Conservation (phyloP, 2,329 filamentous ascomycete species). For the Hortaea werneckii region DNA sequence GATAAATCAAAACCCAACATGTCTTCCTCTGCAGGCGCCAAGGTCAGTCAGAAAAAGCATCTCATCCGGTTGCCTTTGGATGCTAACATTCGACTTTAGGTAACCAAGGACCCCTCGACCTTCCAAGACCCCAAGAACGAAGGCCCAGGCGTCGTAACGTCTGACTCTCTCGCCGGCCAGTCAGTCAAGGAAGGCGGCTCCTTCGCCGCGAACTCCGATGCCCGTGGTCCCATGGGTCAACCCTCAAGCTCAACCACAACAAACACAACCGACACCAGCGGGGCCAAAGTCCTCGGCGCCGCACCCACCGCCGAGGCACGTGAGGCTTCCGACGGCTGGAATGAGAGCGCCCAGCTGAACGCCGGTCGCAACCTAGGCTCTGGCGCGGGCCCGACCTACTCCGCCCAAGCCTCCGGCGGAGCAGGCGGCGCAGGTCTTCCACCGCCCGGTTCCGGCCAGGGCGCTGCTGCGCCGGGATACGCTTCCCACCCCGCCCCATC, state of each 20-base stretch:
- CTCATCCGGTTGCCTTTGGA: no score
- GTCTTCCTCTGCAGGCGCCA: slow-evolving; percentile 5
- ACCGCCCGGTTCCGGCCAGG: not conserved
- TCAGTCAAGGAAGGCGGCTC: slow-evolving; percentile 51
- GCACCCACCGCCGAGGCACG: slow-evolving; percentile 38
- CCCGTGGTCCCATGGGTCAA: slow-evolving; percentile 41
- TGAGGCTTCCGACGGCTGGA: slow-evolving; percentile 31
- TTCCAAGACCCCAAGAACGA: slow-evolving; percentile 43
- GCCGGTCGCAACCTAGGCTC: slow-evolving; percentile 30
- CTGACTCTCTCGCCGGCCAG: slow-evolving; percentile 67
- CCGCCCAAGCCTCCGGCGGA: not conserved
- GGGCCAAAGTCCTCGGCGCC: slow-evolving; percentile 41
- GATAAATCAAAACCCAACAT: not conserved
- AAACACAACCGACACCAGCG: slow-evolving; percentile 46
- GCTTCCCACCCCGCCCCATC: slow-evolving; percentile 5
- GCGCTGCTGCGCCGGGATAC: not conserved
- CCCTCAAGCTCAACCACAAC: slow-evolving; percentile 44
- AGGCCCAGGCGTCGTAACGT: slow-evolving; percentile 51
- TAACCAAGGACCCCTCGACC: not conserved
- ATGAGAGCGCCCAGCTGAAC: slow-evolving; percentile 30
- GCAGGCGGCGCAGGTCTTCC: not conserved
- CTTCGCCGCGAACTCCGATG: slow-evolving; percentile 50
- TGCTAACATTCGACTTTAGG: no score
- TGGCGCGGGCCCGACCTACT: slow-evolving; percentile 1
- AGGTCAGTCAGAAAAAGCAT: slow-evolving; percentile 3